Evolutionary conservation across 2,329 filamentous ascomycete species (phyloP).

Genomic region (Triangularia verruculosa): DNA sequence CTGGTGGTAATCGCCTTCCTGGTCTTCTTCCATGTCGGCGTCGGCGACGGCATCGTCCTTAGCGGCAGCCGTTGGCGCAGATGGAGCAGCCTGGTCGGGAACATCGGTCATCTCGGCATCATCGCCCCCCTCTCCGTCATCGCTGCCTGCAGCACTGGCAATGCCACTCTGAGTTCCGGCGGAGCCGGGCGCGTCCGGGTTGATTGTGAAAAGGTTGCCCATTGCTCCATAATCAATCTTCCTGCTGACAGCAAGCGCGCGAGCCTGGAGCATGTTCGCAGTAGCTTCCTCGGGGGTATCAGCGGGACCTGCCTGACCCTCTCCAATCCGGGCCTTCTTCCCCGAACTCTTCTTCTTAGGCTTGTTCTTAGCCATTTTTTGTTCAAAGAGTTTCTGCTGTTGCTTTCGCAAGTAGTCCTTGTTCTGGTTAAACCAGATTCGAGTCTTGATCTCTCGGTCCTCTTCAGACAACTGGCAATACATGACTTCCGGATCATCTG

Average conservation of each 20-base stretch:
- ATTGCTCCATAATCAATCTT: conserved; percentile 72
- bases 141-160: conserved; percentile 33
- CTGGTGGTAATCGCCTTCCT: conserved; percentile 16
- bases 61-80: conserved; percentile 1
- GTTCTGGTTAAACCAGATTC: conserved; percentile 92
- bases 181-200: conserved; percentile 47
- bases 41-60: background rate
- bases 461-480: conserved; percentile 72
- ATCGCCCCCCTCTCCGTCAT: conserved; percentile 30
- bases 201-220: conserved; percentile 53
- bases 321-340: conserved; percentile 56
- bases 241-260: conserved; percentile 59
- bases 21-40: conserved; percentile 15
- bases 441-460: conserved; percentile 80
- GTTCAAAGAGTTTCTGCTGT: conserved; percentile 76
- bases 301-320: conserved; percentile 63
- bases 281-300: conserved; percentile 68
- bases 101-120: background rate
- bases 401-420: conserved; percentile 87
- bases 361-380: conserved; percentile 58
- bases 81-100: background rate
- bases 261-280: conserved; percentile 63
- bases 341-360: conserved; percentile 54
- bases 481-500: conserved; percentile 80
- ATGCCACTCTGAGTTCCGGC: conserved; percentile 27